Conservation (phyloP, 2,329 filamentous ascomycete species). For the Aureobasidium melanogenum region DNA sequence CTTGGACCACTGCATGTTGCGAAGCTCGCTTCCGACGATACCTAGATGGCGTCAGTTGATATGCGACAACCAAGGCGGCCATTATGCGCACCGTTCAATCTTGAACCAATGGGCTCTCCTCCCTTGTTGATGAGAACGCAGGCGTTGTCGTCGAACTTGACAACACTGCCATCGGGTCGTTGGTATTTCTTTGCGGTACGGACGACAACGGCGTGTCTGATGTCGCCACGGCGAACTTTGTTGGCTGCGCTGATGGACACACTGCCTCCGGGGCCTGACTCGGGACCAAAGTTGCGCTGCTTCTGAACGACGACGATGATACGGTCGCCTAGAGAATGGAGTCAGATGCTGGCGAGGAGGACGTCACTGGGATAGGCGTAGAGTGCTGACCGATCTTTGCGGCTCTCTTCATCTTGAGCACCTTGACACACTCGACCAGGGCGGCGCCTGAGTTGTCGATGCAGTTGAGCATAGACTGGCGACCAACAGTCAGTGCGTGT, state of each 20-base stretch:
- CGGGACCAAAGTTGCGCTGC: constrained; percentile 68
- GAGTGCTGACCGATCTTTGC: constrained; percentile 70
- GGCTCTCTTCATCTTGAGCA: constrained; percentile 80
- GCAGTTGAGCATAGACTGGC: constrained; percentile 91
- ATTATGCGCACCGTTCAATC: constrained; percentile 61
- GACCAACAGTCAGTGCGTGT: neutral
- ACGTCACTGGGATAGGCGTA: neutral
- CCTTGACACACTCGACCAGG: constrained; percentile 90
- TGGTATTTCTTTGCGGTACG: constrained; percentile 82
- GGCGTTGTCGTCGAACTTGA: constrained; percentile 95
- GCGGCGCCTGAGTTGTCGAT: constrained; percentile 99
- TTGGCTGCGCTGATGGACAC: constrained; percentile 67
- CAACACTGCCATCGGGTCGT: constrained; percentile 77
- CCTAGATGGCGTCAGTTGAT: constrained; percentile 36
- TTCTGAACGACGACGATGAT: constrained; percentile 98
- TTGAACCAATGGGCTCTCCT: constrained; percentile 87
- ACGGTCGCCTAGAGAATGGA: constrained; percentile 61
- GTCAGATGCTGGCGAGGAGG: neutral
- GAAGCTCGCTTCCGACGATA: constrained; percentile 81
- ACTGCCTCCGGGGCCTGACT: constrained; percentile 61
- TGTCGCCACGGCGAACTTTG: constrained; percentile 94
- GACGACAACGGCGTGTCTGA: constrained; percentile 91
- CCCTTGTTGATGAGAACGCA: constrained; percentile 96
- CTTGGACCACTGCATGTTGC: constrained; percentile 95
- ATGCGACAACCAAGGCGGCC: neutral